A percentile compares a stretch with the other conserved stretches of the same genome.
Evolutionary conservation across 1,139 yeast genomes (phyloP).

Genomic region (Scheffersomyces parashehatae): DNA sequence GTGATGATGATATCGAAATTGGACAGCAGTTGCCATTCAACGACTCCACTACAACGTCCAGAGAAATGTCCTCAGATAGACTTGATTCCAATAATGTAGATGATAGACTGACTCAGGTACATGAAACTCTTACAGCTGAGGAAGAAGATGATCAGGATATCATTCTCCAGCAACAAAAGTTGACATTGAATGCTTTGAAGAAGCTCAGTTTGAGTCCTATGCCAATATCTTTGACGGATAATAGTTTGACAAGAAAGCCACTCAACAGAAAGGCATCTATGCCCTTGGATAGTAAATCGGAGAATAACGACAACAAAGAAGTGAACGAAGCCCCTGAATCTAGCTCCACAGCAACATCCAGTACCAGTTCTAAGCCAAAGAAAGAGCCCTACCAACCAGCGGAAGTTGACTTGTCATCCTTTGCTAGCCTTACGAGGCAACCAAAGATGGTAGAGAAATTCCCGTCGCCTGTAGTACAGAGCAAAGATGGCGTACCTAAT

Average conservation of each 20-base stretch:
- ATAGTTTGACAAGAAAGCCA: background rate
- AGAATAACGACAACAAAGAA: background rate
- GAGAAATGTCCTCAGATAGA: background rate
- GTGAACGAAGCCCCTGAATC: background rate
- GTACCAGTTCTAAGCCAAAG: conserved; percentile 1
- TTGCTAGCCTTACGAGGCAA: conserved; percentile 50
- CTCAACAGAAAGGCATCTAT: background rate
- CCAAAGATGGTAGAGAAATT: conserved; percentile 22
- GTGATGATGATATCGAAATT: conserved; percentile 32
- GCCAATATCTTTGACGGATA: conserved; percentile 25
- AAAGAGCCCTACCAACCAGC: conserved; percentile 53
- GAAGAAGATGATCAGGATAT: conserved; percentile 34
- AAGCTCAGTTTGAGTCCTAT: conserved; percentile 47
- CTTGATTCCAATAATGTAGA: background rate
- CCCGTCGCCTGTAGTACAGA: background rate
- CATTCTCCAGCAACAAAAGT: conserved; percentile 41
- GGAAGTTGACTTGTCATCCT: conserved; percentile 51
- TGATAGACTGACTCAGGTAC: background rate
- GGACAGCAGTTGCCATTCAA: conserved; percentile 48
- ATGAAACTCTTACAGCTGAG: background rate
- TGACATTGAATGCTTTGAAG: conserved; percentile 47
- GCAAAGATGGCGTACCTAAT: too few species aligned
- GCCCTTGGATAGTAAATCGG: background rate
- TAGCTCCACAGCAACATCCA: background rate
- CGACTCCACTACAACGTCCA: conserved; percentile 13